Evolutionary conservation across 306 rosid genomes (phyloP), one percentile per base, ranked within the genome.

Genomic region (Vigna radiata): DNA sequence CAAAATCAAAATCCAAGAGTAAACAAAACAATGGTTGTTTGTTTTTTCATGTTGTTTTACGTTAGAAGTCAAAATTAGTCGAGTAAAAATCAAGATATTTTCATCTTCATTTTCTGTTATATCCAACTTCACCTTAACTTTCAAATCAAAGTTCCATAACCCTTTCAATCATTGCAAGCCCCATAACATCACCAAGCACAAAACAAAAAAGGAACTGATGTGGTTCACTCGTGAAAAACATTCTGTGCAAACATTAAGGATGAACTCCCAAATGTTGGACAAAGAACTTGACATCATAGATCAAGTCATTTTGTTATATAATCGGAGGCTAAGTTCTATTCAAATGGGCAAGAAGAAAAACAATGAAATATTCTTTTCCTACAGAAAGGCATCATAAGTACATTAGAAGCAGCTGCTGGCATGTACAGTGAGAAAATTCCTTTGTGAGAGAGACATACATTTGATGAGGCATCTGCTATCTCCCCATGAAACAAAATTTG

Each of bases 401-500:
- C 67, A 83, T 15, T 63, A 61, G 49, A 78, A n/a, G 55, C 62
- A 68, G 41, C 70, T 68, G 49, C 70, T 83, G 62, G 13, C 62
- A 78, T 68, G 67, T 83, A 78, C 86, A 36, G 8, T 53, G 19
- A 19, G 78, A 68, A 55, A 31, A 4, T 74, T 66, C 68, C 68
- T 56, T 67, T 73, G 44, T 73, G 52, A 50, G 65, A 29, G 33
- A 70, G 58, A 79, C 78, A 71, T 37, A 13, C 23, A 79, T 60
- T 79, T 62, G 72, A 53, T 8, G 10, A 59, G 65, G 86, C 78
- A 72, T 89, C 90, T 79, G 90, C 83, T 84, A 88, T 88, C 97
- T 85, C 49, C 84, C 31, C 55, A 80, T 71, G 81, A 84, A 80
- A 81, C 90, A 87, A 93, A 93, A 89, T 79, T 89, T 76, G 97